Evolutionary conservation across 2,329 filamentous ascomycete genomes (phyloP).

Genomic region (Aureobasidium sp.): DNA sequence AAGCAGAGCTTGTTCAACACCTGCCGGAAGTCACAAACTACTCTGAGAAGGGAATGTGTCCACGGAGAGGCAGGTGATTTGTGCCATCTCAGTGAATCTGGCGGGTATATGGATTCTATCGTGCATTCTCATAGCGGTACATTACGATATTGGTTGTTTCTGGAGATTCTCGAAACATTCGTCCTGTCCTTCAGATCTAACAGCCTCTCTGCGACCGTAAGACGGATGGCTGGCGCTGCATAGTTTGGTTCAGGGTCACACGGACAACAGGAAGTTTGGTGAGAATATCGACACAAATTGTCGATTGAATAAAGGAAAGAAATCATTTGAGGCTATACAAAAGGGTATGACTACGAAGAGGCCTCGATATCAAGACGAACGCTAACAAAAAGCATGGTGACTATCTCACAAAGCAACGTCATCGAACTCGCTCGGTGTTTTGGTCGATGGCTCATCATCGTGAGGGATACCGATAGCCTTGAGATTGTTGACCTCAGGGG

Average conservation of each 20-base stretch:
- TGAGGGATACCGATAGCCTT: constrained; percentile 17
- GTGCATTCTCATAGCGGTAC: too few species aligned
- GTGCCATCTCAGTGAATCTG: too few species aligned
- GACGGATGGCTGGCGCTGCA: too few species aligned
- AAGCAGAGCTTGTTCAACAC: too few species aligned
- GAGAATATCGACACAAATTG: not conserved
- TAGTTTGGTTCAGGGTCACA: not conserved
- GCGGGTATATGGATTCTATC: too few species aligned
- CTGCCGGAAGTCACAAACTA: too few species aligned
- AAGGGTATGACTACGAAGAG: not conserved
- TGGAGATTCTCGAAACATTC: too few species aligned
- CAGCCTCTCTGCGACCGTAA: too few species aligned
- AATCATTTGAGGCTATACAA: not conserved
- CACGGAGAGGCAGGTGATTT: too few species aligned
- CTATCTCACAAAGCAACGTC: constrained; percentile 21
- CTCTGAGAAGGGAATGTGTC: too few species aligned
- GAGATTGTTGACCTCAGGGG: constrained; percentile 8
- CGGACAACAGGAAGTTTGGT: not conserved
- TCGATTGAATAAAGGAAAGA: not conserved
- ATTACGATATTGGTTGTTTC: too few species aligned
- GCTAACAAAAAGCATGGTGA: not conserved
- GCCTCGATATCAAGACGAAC: not conserved
- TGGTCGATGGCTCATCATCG: constrained; percentile 12
- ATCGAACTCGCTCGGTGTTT: constrained; percentile 21
- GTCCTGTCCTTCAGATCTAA: too few species aligned